phyloP scores from a whole-genome alignment of 2,329 filamentous ascomycete species.

The Huntiella savannae region DNA sequence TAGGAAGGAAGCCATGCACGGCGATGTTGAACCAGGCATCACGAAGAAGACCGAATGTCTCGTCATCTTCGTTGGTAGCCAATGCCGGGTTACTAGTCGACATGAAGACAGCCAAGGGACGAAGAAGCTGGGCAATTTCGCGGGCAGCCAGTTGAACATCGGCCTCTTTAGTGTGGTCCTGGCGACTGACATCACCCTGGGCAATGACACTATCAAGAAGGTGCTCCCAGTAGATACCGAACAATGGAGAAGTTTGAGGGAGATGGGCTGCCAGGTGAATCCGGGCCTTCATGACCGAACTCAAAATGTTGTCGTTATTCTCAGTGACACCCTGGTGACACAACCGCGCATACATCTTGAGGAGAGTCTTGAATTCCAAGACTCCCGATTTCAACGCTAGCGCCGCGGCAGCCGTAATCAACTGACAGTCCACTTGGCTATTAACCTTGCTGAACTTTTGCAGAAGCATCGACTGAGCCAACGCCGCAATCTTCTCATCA shows the following conservation, averaged over 20 bases:
- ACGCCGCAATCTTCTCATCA: constrained; percentile 79
- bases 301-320: constrained; percentile 45
- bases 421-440: constrained; percentile 59
- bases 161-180: constrained; percentile 51
- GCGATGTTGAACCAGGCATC: constrained; percentile 98
- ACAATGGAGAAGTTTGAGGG: constrained; percentile 51
- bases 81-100: constrained; percentile 41
- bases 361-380: constrained; percentile 65
- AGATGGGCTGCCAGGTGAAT: constrained; percentile 56
- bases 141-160: constrained; percentile 68
- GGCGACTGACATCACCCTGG: constrained; percentile 68
- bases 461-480: constrained; percentile 89
- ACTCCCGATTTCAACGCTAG: constrained; percentile 60
- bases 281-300: constrained; percentile 62
- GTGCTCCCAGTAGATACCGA: constrained; percentile 66
- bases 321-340: constrained; percentile 54
- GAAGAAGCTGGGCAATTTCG: constrained; percentile 74
- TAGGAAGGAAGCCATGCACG: constrained; percentile 71
- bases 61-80: constrained; percentile 33
- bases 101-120: constrained; percentile 72
- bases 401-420: constrained; percentile 63
- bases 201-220: constrained; percentile 75
- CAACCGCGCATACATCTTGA: constrained; percentile 66
- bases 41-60: constrained; percentile 54
- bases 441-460: constrained; percentile 85